These are phyloP conservation scores for Alternaria gaisen DNA, from an alignment of 2,329 filamentous ascomycete species.

Conservation along the genomic window DNA sequence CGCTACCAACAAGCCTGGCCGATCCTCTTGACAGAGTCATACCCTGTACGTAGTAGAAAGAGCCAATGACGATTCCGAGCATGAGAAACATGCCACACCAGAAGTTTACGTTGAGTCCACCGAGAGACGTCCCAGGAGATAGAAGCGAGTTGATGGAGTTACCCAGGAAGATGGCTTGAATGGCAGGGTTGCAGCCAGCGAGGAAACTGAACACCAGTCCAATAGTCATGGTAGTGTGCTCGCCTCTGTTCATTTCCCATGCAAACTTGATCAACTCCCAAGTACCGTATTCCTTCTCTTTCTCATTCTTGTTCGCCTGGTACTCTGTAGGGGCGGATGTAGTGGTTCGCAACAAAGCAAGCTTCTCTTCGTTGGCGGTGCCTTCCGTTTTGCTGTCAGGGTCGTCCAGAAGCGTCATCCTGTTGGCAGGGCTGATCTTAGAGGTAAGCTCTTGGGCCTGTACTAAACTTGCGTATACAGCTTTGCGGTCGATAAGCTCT, in stretches of 20 bases:
- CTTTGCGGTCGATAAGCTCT: constrained; percentile 72
- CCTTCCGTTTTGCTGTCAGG: constrained; percentile 28
- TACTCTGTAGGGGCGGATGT: constrained; percentile 70
- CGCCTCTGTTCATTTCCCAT: constrained; percentile 45
- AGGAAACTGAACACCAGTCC: constrained; percentile 53
- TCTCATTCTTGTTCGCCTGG: constrained; percentile 49
- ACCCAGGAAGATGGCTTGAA: constrained; percentile 78
- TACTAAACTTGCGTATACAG: constrained; percentile 85
- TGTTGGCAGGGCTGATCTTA: constrained; percentile 32
- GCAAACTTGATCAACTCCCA: constrained; percentile 55
- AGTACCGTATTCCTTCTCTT: constrained; percentile 37
- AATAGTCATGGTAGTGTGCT: constrained; percentile 50
- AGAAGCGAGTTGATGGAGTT: constrained; percentile 82
- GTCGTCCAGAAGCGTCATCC: constrained; percentile 30
- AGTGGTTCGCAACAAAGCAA: constrained; percentile 37
- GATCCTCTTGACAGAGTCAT: constrained; percentile 66
- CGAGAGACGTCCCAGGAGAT: constrained; percentile 65
- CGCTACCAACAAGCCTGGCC: constrained; percentile 76
- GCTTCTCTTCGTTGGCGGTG: constrained; percentile 34
- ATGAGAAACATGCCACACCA: constrained; percentile 51
- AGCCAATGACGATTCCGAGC: constrained; percentile 39
- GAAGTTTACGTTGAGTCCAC: constrained; percentile 70
- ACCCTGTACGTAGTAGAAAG: constrained; percentile 42
- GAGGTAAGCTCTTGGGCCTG: constrained; percentile 74
- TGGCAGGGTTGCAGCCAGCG: constrained; percentile 46